Evolutionary conservation across 2,329 filamentous ascomycete species (phyloP).

Genomic region (Exophiala sp.): DNA sequence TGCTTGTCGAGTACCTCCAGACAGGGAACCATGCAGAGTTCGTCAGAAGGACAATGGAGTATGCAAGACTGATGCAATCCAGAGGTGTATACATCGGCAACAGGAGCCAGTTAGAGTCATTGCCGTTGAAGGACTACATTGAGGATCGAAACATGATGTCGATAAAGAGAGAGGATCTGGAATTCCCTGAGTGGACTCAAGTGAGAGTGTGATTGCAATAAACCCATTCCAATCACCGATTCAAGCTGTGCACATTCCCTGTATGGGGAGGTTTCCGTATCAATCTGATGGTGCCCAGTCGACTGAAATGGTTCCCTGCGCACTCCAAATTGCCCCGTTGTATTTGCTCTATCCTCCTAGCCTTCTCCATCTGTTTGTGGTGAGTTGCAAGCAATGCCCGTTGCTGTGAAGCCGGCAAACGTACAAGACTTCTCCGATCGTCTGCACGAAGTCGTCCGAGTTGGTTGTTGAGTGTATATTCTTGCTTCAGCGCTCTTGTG

Average conservation of each 20-base stretch:
- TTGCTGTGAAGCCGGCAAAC: conserved; percentile 33
- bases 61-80: conserved; percentile 17
- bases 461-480: conserved; percentile 25
- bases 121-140: conserved; percentile 19
- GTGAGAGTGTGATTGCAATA: not conserved
- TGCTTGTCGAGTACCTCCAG: conserved; percentile 29
- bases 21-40: conserved; percentile 19
- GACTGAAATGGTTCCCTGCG: conserved; percentile 16
- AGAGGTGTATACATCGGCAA: conserved; percentile 20
- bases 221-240: conserved; percentile 4
- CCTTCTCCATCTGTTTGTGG: conserved; percentile 32
- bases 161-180: conserved; percentile 15
- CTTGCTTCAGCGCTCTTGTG: conserved; percentile 21
- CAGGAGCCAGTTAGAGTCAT: conserved; percentile 18
- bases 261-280: conserved; percentile 20
- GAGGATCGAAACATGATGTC: conserved; percentile 23
- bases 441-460: conserved; percentile 29
- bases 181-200: conserved; percentile 23
- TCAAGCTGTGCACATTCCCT: conserved; percentile 18
- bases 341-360: conserved; percentile 17
- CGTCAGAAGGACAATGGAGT: conserved; percentile 26
- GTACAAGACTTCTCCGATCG: conserved; percentile 31
- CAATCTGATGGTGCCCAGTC: conserved; percentile 19
- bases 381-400: conserved; percentile 30
- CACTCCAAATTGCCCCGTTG: conserved; percentile 12